These are phyloP conservation scores for Yamagishiella unicocca DNA, from an alignment of 139 green algal genomes.

Conservation along the genomic window DNA sequence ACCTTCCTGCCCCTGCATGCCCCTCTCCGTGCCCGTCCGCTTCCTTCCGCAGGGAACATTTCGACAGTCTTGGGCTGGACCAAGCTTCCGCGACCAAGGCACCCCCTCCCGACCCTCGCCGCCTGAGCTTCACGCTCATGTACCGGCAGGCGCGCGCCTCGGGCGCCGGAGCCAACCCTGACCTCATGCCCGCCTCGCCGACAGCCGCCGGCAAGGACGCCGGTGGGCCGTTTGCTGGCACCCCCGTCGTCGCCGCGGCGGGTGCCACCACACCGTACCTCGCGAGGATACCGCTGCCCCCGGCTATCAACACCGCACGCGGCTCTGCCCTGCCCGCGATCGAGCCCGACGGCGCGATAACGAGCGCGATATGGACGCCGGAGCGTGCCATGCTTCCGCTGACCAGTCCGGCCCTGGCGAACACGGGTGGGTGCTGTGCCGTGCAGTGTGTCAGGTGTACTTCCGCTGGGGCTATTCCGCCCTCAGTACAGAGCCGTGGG, in stretches of 20 bases:
- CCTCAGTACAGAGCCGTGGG: no score
- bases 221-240: background rate
- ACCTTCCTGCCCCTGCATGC: no score
- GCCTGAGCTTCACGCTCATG: conserved; percentile 51
- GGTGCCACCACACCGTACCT: background rate
- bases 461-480: no score
- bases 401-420: conserved; percentile 12
- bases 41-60: conserved; percentile 65
- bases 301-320: background rate
- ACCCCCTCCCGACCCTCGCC: background rate
- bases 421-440: conserved; percentile 11
- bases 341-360: conserved; percentile 11
- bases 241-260: background rate
- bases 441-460: no score
- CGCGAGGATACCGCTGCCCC: background rate
- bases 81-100: conserved; percentile 48
- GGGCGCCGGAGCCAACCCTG: background rate
- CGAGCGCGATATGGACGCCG: conserved; percentile 9
- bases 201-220: no score
- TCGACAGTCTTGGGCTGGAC: conserved; percentile 56
- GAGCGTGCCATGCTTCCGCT: conserved; percentile 41
- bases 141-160: conserved; percentile 27
- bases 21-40: no score
- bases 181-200: background rate
- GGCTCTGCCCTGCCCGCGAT: background rate